These are phyloP conservation scores for Colletotrichum orbiculare DNA, from an alignment of 2,329 filamentous ascomycete genomes.

Conservation along the genomic window DNA sequence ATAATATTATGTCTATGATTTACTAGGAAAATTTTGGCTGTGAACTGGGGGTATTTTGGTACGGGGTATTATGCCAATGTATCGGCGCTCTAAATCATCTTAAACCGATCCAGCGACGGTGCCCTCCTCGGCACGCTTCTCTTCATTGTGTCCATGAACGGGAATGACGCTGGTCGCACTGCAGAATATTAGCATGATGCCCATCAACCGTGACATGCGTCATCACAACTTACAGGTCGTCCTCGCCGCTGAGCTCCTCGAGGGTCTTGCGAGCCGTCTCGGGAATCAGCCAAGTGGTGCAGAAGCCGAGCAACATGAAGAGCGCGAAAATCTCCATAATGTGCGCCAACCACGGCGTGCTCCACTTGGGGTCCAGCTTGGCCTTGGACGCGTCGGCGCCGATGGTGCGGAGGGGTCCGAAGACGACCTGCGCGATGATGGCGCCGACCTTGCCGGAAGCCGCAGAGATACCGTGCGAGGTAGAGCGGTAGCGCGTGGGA, in stretches of 20 bases:
- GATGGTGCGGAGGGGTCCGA: constrained; percentile 54
- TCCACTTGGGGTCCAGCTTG: constrained; percentile 34
- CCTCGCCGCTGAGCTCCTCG: constrained; percentile 60
- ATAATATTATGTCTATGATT: not conserved
- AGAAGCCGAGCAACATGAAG: constrained; percentile 58
- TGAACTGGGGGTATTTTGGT: constrained; percentile 12
- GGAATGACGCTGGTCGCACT: constrained; percentile 28
- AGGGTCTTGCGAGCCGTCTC: constrained; percentile 55
- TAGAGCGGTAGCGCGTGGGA: constrained; percentile 70
- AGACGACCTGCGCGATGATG: constrained; percentile 62
- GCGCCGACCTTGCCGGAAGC: constrained; percentile 69
- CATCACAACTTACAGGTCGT: constrained; percentile 29
- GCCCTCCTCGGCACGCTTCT: constrained; percentile 35
- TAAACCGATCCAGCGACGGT: constrained; percentile 19
- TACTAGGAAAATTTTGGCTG: constrained; percentile 11
- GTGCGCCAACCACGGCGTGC: constrained; percentile 36
- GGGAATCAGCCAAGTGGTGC: constrained; percentile 57
- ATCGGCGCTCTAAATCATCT: not conserved
- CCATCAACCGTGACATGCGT: too few relatives aligned
- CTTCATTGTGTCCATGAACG: constrained; percentile 27
- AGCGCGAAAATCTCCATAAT: constrained; percentile 50
- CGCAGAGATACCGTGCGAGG: constrained; percentile 71
- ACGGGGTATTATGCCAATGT: constrained; percentile 1
- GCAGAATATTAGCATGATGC: not conserved
- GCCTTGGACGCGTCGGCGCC: constrained; percentile 57